A percentile compares a stretch with the other conserved stretches of the same genome.
phyloP scores from a whole-genome alignment of 495 filamentous ascomycete species.

The Xylaria acuta region DNA sequence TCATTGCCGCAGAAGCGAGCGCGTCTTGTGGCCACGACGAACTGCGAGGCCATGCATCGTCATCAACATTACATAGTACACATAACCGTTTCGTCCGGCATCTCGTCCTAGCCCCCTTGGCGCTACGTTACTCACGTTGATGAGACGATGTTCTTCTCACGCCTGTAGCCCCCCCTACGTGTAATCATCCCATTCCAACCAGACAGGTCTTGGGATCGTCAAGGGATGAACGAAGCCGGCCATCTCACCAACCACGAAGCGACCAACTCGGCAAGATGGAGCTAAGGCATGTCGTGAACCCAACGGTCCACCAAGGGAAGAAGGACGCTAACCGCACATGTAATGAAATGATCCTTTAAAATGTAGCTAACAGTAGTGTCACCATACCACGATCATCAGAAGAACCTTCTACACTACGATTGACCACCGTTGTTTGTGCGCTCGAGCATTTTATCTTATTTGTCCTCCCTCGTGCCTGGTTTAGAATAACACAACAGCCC shows the following conservation, averaged over 20 bases:
- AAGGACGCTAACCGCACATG: conserved; percentile 15
- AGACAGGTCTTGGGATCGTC: conserved; percentile 12
- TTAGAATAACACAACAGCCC: background rate
- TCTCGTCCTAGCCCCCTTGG: conserved; percentile 19
- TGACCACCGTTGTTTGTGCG: background rate
- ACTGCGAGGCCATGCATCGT: conserved; percentile 24
- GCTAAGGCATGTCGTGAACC: conserved; percentile 7
- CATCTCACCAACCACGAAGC: conserved; percentile 16
- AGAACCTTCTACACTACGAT: background rate
- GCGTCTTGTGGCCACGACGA: conserved; percentile 16
- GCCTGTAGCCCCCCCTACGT: conserved; percentile 4
- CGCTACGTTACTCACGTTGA: conserved; percentile 3
- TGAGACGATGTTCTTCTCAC: conserved; percentile 6
- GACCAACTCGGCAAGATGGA: background rate
- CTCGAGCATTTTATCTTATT: background rate
- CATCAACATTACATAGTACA: conserved; percentile 11
- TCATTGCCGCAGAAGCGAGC: background rate
- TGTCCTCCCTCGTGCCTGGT: conserved; percentile 3
- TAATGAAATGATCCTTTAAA: conserved; percentile 2
- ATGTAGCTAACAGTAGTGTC: background rate
- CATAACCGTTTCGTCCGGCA: conserved; percentile 3
- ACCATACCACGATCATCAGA: conserved; percentile 5
- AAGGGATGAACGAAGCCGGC: conserved; percentile 1
- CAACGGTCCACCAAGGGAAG: conserved; percentile 5
- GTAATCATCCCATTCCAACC: conserved; percentile 18